A percentile compares a stretch with the other conserved stretches of the same genome.
phyloP scores from a whole-genome alignment of 2,329 filamentous ascomycete genomes.

The Chalara sp. region DNA sequence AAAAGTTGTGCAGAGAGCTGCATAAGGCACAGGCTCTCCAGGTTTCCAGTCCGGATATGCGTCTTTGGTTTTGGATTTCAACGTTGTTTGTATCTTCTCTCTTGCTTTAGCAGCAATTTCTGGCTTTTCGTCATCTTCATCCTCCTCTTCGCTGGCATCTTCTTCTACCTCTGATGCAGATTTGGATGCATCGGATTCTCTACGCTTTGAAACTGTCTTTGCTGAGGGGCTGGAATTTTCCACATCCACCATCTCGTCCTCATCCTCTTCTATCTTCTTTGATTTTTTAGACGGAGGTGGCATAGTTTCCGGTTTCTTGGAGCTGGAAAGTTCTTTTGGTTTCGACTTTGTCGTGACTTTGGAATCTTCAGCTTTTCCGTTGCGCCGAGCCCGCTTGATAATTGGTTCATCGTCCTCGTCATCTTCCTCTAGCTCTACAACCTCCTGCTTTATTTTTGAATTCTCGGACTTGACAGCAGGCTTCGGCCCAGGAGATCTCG shows the following conservation, averaged over 20 bases:
- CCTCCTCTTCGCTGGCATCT: slow-evolving; percentile 40
- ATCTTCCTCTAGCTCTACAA: slow-evolving; percentile 28
- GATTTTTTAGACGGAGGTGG: slow-evolving; percentile 12
- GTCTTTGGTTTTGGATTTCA: slow-evolving; percentile 64
- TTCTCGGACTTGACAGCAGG: slow-evolving; percentile 12
- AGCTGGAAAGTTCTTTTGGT: slow-evolving; percentile 5
- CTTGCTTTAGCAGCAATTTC: slow-evolving; percentile 67
- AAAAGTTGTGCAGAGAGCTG: slow-evolving; percentile 88
- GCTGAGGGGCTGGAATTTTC: slow-evolving; percentile 19
- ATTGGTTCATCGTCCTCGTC: slow-evolving; percentile 51
- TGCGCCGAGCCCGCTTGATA: slow-evolving; percentile 45
- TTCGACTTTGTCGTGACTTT: slow-evolving; percentile 14
- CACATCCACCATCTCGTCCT: slow-evolving; percentile 28
- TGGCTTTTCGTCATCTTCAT: slow-evolving; percentile 59
- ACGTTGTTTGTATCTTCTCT: slow-evolving; percentile 71
- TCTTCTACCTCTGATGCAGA: slow-evolving; percentile 42
- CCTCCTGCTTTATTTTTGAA: slow-evolving; percentile 21
- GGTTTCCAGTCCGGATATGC: slow-evolving; percentile 94
- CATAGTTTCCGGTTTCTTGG: slow-evolving; percentile 12
- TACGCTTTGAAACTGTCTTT: slow-evolving; percentile 16
- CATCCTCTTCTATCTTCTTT: slow-evolving; percentile 29
- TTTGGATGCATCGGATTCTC: slow-evolving; percentile 27
- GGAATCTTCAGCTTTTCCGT: slow-evolving; percentile 26
- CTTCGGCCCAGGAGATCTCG: slow-evolving; percentile 15
- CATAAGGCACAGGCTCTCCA: slow-evolving; percentile 86